phyloP scores from a whole-genome alignment of 73 alveolate species.

The Symbiodinium natans region DNA sequence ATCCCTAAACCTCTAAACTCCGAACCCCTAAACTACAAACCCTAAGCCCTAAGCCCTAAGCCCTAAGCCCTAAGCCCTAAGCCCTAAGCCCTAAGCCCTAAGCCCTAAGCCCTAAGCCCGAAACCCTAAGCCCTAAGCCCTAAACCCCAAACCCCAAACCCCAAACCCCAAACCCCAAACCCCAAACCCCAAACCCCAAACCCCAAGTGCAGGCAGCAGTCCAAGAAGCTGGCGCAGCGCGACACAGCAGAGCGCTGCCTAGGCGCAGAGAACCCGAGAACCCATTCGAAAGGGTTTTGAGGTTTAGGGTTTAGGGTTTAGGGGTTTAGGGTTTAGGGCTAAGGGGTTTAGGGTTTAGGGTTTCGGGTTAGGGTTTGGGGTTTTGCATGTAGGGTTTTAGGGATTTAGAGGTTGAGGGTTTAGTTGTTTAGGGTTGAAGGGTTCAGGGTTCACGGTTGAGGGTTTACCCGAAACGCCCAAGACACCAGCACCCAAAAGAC shows the following conservation, averaged over 20 bases:
- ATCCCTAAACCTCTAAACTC: no score
- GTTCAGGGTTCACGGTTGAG: background rate
- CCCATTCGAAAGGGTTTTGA: background rate
- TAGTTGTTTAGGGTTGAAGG: background rate
- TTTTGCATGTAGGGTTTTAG: background rate
- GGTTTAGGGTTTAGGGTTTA: background rate
- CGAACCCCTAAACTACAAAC: no score
- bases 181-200: background rate
- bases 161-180: background rate
- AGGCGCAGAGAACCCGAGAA: background rate
- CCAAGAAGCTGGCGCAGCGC: conserved; percentile 86
- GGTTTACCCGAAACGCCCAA: no score
- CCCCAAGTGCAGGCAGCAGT: conserved; percentile 64
- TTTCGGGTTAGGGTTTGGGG: background rate
- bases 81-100: no score
- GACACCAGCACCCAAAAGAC: no score
- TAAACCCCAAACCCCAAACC: background rate
- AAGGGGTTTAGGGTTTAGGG: background rate
- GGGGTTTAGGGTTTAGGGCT: background rate
- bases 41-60: no score
- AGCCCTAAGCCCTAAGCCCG: background rate
- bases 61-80: background rate
- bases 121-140: background rate
- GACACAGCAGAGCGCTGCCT: conserved; percentile 88
- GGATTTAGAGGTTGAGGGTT: background rate